These are phyloP conservation scores for Lodderomyces metapsilosis DNA, from an alignment of 1,139 yeast species.

Conservation along the genomic window DNA sequence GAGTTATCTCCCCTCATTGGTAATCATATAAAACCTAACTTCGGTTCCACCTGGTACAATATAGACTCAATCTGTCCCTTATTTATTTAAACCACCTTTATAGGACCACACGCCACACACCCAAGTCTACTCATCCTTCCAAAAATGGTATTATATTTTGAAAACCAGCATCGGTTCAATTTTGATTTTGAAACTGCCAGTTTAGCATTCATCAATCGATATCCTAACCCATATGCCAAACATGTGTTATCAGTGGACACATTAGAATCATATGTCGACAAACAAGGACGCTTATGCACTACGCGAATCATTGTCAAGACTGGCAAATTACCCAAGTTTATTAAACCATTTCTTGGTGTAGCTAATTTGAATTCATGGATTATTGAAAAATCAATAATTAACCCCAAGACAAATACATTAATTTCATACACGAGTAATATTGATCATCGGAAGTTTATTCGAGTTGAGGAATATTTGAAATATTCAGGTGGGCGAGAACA, in stretches of 20 bases:
- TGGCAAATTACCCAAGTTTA: constrained; percentile 81
- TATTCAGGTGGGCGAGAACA: constrained; percentile 22
- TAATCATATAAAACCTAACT: too few species aligned
- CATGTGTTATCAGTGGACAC: constrained; percentile 90
- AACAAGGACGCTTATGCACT: constrained; percentile 63
- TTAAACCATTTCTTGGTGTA: constrained; percentile 69
- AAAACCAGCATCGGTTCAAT: constrained; percentile 52
- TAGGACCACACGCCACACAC: too few species aligned
- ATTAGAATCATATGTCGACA: constrained; percentile 55
- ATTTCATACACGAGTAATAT: constrained; percentile 77
- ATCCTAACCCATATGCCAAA: constrained; percentile 88
- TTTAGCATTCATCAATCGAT: constrained; percentile 77
- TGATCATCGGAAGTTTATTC: constrained; percentile 78
- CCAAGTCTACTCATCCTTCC: too few species aligned
- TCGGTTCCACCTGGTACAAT: too few species aligned
- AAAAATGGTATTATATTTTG: constrained; percentile 66
- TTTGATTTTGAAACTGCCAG: constrained; percentile 75
- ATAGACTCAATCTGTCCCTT: too few species aligned
- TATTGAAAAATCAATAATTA: constrained; percentile 74
- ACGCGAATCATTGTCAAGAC: constrained; percentile 75
- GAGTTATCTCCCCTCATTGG: too few species aligned
- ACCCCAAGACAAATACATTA: constrained; percentile 58
- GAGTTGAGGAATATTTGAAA: constrained; percentile 74
- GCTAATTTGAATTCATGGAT: constrained; percentile 77
- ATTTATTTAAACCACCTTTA: too few species aligned